Evolutionary conservation across 164 flowering plant genomes (phyloP).

Genomic region (Vitis riparia): DNA sequence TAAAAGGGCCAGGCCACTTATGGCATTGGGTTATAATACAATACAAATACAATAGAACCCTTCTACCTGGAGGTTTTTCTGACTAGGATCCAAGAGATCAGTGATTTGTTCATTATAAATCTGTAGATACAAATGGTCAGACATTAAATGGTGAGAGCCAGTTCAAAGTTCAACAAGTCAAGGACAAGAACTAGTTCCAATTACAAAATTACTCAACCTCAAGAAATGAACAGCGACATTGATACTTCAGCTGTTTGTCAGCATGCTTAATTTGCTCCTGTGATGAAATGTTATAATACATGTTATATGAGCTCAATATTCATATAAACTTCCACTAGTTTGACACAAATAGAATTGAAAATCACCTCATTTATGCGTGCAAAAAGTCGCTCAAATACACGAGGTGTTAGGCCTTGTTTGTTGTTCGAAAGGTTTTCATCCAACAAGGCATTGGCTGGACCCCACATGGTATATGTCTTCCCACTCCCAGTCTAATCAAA

Average conservation of each 20-base stretch:
- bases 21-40: not conserved
- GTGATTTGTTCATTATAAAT: slow-evolving; percentile 99
- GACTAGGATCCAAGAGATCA: slow-evolving; percentile 85
- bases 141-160: not conserved
- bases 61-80: slow-evolving; percentile 76
- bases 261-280: slow-evolving; percentile 89
- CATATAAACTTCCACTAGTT: not conserved
- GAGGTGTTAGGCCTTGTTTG: slow-evolving; percentile 89
- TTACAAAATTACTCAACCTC: slow-evolving; percentile 51
- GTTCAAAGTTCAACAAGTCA: no score
- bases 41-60: not conserved
- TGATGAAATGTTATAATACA: slow-evolving; percentile 8
- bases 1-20: not conserved
- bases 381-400: slow-evolving; percentile 79
- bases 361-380: slow-evolving; percentile 80
- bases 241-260: slow-evolving; percentile 79
- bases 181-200: not conserved
- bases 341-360: not conserved
- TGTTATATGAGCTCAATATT: not conserved
- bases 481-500: slow-evolving; percentile 88
- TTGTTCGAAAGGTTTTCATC: slow-evolving; percentile 48
- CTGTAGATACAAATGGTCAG: slow-evolving; percentile 37
- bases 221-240: slow-evolving; percentile 92
- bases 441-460: slow-evolving; percentile 84
- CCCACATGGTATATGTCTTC: slow-evolving; percentile 97